Conservation (phyloP, 2,329 filamentous ascomycete genomes). For the Paecilomyces sp. region DNA sequence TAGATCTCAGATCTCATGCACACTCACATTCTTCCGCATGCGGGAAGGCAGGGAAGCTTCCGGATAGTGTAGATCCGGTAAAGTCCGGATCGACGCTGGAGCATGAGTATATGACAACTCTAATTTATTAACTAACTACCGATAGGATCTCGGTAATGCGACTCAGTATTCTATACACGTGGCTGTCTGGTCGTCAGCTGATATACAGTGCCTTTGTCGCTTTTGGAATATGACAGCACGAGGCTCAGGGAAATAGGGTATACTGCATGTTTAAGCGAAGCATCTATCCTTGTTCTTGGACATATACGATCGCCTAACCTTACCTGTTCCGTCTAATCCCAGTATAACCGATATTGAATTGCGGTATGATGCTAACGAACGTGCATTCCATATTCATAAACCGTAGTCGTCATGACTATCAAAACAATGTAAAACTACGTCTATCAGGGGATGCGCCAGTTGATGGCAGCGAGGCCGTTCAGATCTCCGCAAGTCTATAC, state of each 20-base stretch:
- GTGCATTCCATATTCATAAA: neutral
- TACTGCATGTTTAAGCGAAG: neutral
- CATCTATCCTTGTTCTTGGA: neutral
- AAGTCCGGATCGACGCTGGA: neutral
- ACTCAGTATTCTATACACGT: neutral
- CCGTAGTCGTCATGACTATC: neutral
- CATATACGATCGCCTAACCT: neutral
- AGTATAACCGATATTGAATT: neutral
- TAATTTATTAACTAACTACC: too few relatives aligned
- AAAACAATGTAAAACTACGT: neutral
- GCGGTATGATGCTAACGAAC: neutral
- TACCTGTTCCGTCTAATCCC: neutral
- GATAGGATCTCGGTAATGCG: neutral
- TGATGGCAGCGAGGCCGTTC: neutral
- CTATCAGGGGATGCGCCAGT: neutral
- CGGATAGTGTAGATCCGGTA: neutral
- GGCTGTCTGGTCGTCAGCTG: neutral
- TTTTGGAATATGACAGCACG: neutral
- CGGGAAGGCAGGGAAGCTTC: neutral
- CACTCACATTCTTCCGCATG: neutral
- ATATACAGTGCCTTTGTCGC: neutral
- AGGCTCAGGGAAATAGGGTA: neutral
- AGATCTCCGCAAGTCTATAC: constrained; percentile 28
- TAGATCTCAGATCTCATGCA: neutral
- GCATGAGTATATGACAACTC: neutral